These are phyloP conservation scores for Penicillium aurantiogriseum DNA, from an alignment of 2,329 filamentous ascomycete genomes.

Conservation along the genomic window DNA sequence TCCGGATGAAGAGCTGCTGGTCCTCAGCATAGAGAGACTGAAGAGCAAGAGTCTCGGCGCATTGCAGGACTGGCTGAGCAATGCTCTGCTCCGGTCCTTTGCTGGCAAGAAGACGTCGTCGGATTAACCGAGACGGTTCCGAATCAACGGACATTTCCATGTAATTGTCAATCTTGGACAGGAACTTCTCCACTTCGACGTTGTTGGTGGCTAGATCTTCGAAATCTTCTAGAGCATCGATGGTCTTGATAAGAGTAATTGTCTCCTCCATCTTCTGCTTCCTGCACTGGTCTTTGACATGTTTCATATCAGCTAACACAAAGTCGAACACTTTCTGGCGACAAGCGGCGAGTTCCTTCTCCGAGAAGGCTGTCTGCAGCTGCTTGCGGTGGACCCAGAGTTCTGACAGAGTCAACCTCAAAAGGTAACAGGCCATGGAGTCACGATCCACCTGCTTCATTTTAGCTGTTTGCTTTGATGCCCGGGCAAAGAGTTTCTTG, in stretches of 20 bases:
- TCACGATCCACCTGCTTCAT: slow-evolving; percentile 33
- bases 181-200: slow-evolving; percentile 35
- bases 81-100: slow-evolving; percentile 30
- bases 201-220: slow-evolving; percentile 37
- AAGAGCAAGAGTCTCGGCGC: slow-evolving; percentile 36
- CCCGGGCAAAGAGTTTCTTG: slow-evolving; percentile 36
- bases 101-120: slow-evolving; percentile 36
- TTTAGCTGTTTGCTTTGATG: slow-evolving; percentile 31
- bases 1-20: slow-evolving; percentile 38
- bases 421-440: slow-evolving; percentile 39
- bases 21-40: slow-evolving; percentile 39
- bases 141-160: slow-evolving; percentile 36
- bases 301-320: slow-evolving; percentile 37
- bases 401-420: slow-evolving; percentile 36
- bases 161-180: slow-evolving; percentile 38
- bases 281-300: slow-evolving; percentile 35
- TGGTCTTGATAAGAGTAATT: slow-evolving; percentile 37
- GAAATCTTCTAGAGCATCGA: slow-evolving; percentile 42
- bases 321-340: slow-evolving; percentile 36
- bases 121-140: slow-evolving; percentile 29
- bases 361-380: slow-evolving; percentile 30
- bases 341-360: slow-evolving; percentile 31
- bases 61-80: slow-evolving; percentile 32
- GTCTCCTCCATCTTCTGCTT: slow-evolving; percentile 36
- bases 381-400: slow-evolving; percentile 35